Evolutionary conservation across 352 stramenopile genomes (phyloP).

Genomic region (Phytophthora cajani): DNA sequence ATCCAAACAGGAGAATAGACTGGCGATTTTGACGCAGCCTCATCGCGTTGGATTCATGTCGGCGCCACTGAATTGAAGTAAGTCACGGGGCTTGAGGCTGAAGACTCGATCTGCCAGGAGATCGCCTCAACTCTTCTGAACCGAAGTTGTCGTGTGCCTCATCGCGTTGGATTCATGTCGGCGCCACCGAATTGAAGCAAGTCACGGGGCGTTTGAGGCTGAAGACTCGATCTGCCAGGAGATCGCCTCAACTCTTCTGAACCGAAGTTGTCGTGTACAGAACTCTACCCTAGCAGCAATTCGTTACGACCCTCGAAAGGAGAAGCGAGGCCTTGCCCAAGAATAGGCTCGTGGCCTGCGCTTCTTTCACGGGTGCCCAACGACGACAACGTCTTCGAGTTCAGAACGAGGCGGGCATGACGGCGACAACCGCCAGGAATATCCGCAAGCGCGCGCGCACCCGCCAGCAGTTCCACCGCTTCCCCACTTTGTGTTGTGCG

Average conservation of each 20-base stretch:
- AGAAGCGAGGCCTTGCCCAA: slow-evolving; percentile 6
- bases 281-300: slow-evolving; percentile 1
- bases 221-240: no score
- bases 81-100: no score
- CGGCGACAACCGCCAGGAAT: slow-evolving; percentile 29
- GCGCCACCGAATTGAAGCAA: no score
- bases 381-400: slow-evolving; percentile 12
- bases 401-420: slow-evolving; percentile 23
- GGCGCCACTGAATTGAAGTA: no score
- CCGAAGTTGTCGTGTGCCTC: no score
- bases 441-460: slow-evolving; percentile 1
- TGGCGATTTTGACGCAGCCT: neutral
- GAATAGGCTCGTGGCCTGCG: slow-evolving; percentile 17
- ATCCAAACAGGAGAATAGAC: neutral
- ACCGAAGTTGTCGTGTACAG: slow-evolving; percentile 5
- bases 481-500: slow-evolving; percentile 3
- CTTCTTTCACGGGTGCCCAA: slow-evolving; percentile 5
- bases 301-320: slow-evolving; percentile 12
- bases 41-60: neutral
- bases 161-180: neutral
- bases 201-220: no score
- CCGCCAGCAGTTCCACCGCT: slow-evolving; percentile 1
- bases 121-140: no score
- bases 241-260: no score
- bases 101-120: no score